A percentile compares a stretch with the other conserved stretches of the same genome.
Evolutionary conservation across 148 eudicot genomes (phyloP).

Genomic region (Heliamphora exappendiculata): DNA sequence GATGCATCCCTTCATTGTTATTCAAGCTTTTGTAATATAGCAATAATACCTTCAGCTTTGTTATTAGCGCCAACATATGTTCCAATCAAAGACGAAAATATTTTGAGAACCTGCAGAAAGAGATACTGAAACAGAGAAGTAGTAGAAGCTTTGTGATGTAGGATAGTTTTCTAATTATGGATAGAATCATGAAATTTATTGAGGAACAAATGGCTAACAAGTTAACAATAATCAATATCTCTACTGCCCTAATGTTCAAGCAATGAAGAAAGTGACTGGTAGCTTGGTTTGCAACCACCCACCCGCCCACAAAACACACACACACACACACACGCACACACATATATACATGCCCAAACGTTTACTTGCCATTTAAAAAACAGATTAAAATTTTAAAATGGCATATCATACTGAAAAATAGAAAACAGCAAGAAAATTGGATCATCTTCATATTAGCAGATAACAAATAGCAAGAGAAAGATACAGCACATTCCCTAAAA

Average conservation of each 20-base stretch:
- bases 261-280: background rate
- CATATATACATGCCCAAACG: too few species aligned
- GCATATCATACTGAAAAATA: background rate
- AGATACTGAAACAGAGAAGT: background rate
- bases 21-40: too few species aligned
- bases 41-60: too few species aligned
- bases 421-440: background rate
- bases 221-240: background rate
- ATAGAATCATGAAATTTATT: background rate
- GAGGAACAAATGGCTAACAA: background rate
- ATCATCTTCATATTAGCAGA: background rate
- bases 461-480: background rate
- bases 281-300: background rate
- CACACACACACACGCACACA: too few species aligned
- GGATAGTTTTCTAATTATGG: background rate
- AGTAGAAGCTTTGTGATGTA: background rate
- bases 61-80: too few species aligned
- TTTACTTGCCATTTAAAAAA: background rate
- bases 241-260: background rate
- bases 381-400: background rate
- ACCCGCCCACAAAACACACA: background rate
- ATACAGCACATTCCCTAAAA: background rate
- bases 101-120: background rate
- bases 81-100: slow-evolving; percentile 1
- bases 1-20: too few species aligned